Evolutionary conservation across 192 early-diverging fungal species (phyloP).

Genomic region (Backusella parvicylindrica): DNA sequence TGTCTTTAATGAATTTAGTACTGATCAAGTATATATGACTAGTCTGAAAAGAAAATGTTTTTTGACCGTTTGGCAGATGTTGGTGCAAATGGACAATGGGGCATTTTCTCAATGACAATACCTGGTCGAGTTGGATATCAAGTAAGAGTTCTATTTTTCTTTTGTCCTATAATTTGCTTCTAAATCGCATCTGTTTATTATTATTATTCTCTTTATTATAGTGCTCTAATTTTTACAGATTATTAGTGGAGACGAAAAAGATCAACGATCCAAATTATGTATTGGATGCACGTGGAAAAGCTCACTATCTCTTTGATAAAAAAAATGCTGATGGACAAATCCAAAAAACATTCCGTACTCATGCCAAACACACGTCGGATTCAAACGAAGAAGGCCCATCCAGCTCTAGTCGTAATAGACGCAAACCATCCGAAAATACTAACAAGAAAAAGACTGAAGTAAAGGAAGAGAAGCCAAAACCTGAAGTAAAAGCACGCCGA

Average conservation of each 20-base stretch:
- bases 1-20: background rate
- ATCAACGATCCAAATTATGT: constrained; percentile 88
- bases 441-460: background rate
- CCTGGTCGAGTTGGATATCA: constrained; percentile 95
- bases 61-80: constrained; percentile 74
- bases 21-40: background rate
- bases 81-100: constrained; percentile 93
- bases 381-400: background rate
- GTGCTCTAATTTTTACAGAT: constrained; percentile 93
- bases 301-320: constrained; percentile 85
- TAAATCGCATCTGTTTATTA: background rate
- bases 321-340: constrained; percentile 74
- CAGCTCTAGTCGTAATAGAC: background rate
- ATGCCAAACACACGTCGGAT: constrained; percentile 44
- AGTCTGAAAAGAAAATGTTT: constrained; percentile 82
- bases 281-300: constrained; percentile 82
- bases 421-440: background rate
- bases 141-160: constrained; percentile 29
- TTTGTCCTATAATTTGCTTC: background rate
- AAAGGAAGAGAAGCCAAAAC: background rate
- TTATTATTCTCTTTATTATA: constrained; percentile 17
- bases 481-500: background rate
- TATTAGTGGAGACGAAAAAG: constrained; percentile 79
- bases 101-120: constrained; percentile 90
- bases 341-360: constrained; percentile 70